These are phyloP conservation scores for Hymenoscyphus scutula DNA, from an alignment of 2,329 filamentous ascomycete species.

Conservation along the genomic window DNA sequence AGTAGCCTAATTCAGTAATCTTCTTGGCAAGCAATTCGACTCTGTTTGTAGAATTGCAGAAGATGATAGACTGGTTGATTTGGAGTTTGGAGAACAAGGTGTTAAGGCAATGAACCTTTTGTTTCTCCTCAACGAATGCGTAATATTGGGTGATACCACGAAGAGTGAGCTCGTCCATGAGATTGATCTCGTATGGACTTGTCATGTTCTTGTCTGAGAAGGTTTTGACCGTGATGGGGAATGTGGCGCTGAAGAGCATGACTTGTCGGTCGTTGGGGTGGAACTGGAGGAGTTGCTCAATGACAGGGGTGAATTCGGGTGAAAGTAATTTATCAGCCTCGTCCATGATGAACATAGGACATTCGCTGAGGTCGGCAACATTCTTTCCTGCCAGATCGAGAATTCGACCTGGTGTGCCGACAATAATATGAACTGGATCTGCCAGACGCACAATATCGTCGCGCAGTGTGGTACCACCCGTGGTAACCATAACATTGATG, in stretches of 20 bases:
- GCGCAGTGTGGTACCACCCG: conserved; percentile 88
- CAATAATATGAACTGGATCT: conserved; percentile 94
- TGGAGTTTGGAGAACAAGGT: conserved; percentile 98
- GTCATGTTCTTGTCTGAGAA: conserved; percentile 99
- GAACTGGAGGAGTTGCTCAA: conserved; percentile 92
- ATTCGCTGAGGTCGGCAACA: conserved; percentile 92
- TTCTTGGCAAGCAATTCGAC: conserved; percentile 98
- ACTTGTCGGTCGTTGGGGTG: conserved; percentile 97
- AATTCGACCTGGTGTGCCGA: conserved; percentile 94
- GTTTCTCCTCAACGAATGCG: conserved; percentile 97
- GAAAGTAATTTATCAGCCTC: conserved; percentile 98
- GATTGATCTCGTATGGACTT: conserved; percentile 95
- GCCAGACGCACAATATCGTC: conserved; percentile 95
- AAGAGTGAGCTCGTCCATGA: conserved; percentile 98
- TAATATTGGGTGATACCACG: conserved; percentile 99
- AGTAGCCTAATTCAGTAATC: conserved; percentile 98
- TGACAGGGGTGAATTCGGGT: conserved; percentile 93
- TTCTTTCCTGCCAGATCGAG: conserved; percentile 94
- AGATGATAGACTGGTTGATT: conserved; percentile 99
- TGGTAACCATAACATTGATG: conserved; percentile 99
- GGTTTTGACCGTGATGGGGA: conserved; percentile 93
- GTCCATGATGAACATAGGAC: conserved; percentile 98
- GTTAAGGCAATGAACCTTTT: conserved; percentile 98
- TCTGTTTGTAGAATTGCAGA: conserved; percentile 98
- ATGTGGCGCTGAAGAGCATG: conserved; percentile 98